Conservation (phyloP, 495 filamentous ascomycete genomes). For the Penicillium chermesinum region DNA sequence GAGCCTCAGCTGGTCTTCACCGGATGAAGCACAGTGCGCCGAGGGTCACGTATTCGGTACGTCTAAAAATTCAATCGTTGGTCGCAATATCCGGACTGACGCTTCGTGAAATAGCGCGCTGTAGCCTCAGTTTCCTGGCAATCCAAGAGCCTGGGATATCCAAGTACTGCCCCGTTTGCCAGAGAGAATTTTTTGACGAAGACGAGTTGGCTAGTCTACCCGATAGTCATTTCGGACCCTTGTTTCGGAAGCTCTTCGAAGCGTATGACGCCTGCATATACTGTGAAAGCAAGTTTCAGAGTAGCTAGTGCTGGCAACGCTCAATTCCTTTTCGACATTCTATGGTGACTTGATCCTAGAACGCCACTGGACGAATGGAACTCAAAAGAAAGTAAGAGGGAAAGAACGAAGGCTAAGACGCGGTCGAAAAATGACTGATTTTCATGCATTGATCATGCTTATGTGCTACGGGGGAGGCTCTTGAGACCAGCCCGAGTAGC, state of each 20-base stretch:
- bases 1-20: slow-evolving; percentile 34
- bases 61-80: slow-evolving; percentile 7
- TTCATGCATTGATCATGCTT: too few species aligned
- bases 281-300: slow-evolving; percentile 48
- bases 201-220: slow-evolving; percentile 21
- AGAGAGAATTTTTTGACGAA: slow-evolving; percentile 45
- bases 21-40: slow-evolving; percentile 37
- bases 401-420: not conserved
- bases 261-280: slow-evolving; percentile 52
- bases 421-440: too few species aligned
- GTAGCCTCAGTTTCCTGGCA: slow-evolving; percentile 48
- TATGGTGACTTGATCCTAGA: too few species aligned
- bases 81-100: not conserved
- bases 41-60: slow-evolving; percentile 48
- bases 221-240: slow-evolving; percentile 14
- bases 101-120: slow-evolving; percentile 37
- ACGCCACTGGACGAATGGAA: too few species aligned
- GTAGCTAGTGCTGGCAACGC: not conserved
- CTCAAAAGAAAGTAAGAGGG: not conserved
- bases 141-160: slow-evolving; percentile 52
- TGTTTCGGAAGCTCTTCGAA: slow-evolving; percentile 32
- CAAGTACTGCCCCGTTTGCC: slow-evolving; percentile 50
- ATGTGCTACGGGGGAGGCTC: too few species aligned
- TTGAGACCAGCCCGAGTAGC: slow-evolving; percentile 59
- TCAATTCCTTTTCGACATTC: too few species aligned